Conservation (phyloP, 2,329 filamentous ascomycete genomes). For the Lasiodiplodia theobromae region DNA sequence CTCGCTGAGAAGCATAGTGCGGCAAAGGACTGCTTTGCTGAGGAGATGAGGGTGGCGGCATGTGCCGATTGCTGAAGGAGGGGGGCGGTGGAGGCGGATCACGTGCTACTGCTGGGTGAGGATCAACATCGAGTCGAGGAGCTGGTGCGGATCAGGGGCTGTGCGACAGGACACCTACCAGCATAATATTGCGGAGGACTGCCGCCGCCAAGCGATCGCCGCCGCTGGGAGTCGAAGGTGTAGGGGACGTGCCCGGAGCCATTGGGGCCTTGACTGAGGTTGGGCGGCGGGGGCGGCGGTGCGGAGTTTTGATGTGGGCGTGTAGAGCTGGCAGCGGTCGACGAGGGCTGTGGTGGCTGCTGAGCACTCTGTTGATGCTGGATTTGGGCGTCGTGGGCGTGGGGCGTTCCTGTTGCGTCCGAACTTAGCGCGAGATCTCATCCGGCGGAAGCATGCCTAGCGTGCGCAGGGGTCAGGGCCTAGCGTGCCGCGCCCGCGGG, state of each 20-base stretch:
- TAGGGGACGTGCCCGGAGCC: conserved; percentile 28
- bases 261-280: conserved; percentile 18
- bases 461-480: conserved; percentile 32
- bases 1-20: conserved; percentile 50
- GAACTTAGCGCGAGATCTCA: conserved; percentile 28
- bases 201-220: conserved; percentile 52
- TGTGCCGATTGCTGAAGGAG: conserved; percentile 53
- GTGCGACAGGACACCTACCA: conserved; percentile 38
- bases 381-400: conserved; percentile 38
- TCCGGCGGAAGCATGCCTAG: conserved; percentile 26
- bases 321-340: conserved; percentile 40
- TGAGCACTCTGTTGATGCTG: conserved; percentile 41
- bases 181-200: conserved; percentile 44
- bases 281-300: conserved; percentile 28
- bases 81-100: conserved; percentile 49
- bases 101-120: conserved; percentile 43
- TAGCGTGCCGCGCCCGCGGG: conserved; percentile 37
- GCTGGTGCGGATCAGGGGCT: conserved; percentile 29
- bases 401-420: conserved; percentile 32
- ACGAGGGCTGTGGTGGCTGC: conserved; percentile 28
- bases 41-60: conserved; percentile 59
- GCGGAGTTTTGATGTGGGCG: conserved; percentile 30
- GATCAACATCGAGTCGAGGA: conserved; percentile 36
- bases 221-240: conserved; percentile 38
- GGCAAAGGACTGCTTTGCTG: conserved; percentile 48